Evolutionary conservation across 352 stramenopile species (phyloP), one percentile per base, ranked within the genome.

Genomic region (Phytophthora rubi): DNA sequence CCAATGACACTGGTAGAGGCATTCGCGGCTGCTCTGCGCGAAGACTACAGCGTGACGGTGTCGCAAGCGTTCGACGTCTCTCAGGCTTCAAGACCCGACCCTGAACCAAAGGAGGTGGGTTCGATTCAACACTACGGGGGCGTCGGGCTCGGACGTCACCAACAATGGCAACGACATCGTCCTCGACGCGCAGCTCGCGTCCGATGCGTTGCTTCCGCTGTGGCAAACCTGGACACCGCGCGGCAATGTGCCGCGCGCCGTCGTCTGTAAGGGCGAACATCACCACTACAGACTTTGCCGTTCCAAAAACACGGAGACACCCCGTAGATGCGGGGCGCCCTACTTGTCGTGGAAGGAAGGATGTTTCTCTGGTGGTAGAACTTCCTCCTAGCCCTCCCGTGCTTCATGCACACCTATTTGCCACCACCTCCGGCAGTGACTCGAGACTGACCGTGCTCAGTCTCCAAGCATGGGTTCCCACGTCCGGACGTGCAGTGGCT

Each of bases 231-330:
- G 18, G 18, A 21, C 18, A 21, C 18, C 18, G 18, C 18, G 18
- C 23, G 16, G 16, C 35, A 18, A 63, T 69, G 21, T 74, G 83
- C 76, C 60, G 77, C 77, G 33, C 80, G 81, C 42, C 67, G 69
- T 4, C 42, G 30, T 69, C 1, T 3, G 23, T 28, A 6, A 37
- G 30, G 0, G 18, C 23, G 23, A 2, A 28, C 23, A 28, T 28
- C 23, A 28, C 23, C 23, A 28, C 23, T 23, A 18, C 30, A 39
- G 51, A 61, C 39, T 15, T 26, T 21, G n/a, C 33, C 33, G 37
- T 4, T 12, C 18, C 37, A 21, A 60, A 64, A 60, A 71, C 55
- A 60, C 35, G 48, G 4, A 9, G 37, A 52, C 53, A 52, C 61
- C 44, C 58, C 65, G 66, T 73, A 75, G 53, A 53, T 15, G 33